Evolutionary conservation across 371 early-diverging fungal genomes (phyloP), one percentile per base, ranked within the genome.

Genomic region (Syncephalastrum sp.): DNA sequence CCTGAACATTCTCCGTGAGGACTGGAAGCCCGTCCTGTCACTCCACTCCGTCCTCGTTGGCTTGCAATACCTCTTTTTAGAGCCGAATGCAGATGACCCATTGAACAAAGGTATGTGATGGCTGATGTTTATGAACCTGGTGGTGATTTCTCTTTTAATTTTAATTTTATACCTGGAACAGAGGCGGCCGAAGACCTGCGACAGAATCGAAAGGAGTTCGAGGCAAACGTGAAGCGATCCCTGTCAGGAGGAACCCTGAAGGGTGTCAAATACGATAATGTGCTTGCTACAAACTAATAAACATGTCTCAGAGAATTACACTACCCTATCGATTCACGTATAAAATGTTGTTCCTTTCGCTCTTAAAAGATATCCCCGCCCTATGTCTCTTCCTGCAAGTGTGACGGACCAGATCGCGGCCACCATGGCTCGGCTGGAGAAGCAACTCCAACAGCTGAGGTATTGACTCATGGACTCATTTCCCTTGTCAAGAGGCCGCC

Each of bases 21-120:
- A 99, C 70, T 99, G 99, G 99, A 98, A 95, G 56, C 99, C 99
- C 4, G 99, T 99, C 12, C 81, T 99, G 29, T 97, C 94, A 60
- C 82, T 99, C 58, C 92, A 95, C 69, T 89, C 98, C 42, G 91
- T 99, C 38, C 70, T 99, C 49, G 89, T 99, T 46, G 98, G 99
- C 7, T 79, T 99, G 57, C 93, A 95, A 67, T 94, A 95, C 65
- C 75, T 99, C 42, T 91, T 99, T 62, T 72, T 95, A 61, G 99
- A 97, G 59, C 99, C 99, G 0, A 99, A 99, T 73, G 94, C 99
- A 0, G 93, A 97, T 46, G 99, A 99, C 82, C 99, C 99, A 48
- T 83, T 99, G 41, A 97, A 99, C 85, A 97, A 94, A 75, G 79
- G 87, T 84, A 71, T 53, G 45, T n/a, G 17, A 41, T 59, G 12